These are phyloP conservation scores for Wallacemonas sp. DNA, from an alignment of 208 protist species.

Conservation along the genomic window DNA sequence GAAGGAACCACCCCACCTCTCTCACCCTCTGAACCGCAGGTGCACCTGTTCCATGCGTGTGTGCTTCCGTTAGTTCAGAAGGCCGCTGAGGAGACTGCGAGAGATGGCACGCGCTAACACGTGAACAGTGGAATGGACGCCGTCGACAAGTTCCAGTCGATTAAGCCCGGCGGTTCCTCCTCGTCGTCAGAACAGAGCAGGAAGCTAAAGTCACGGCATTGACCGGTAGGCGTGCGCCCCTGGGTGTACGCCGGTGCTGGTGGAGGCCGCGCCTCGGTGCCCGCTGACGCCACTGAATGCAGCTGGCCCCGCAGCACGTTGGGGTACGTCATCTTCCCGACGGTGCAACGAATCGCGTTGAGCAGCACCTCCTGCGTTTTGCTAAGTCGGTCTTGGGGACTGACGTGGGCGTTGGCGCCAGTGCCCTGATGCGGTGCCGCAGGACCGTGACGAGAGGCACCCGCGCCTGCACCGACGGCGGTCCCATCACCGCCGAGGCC, in stretches of 20 bases:
- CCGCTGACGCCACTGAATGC: not conserved
- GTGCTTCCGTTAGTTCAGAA: not conserved
- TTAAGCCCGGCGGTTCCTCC: slow-evolving; percentile 3
- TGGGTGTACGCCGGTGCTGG: not conserved
- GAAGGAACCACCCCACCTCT: no score
- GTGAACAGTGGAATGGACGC: slow-evolving; percentile 51
- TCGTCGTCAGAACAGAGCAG: slow-evolving; percentile 6
- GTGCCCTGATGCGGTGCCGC: not conserved
- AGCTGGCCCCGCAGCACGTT: slow-evolving; percentile 43
- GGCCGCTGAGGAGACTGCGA: no score
- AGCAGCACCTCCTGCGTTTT: slow-evolving; percentile 78
- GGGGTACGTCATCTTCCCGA: slow-evolving; percentile 69
- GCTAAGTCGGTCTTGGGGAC: slow-evolving; percentile 40
- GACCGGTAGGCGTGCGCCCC: not conserved
- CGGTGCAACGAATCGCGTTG: slow-evolving; percentile 44
- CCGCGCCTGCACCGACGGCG: no score
- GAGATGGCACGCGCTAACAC: slow-evolving; percentile 15
- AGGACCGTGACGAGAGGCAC: not conserved
- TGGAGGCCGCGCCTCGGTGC: not conserved
- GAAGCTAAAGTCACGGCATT: not conserved
- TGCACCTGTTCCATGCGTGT: no score
- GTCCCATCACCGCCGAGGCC: no score
- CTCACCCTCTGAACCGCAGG: no score
- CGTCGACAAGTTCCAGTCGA: slow-evolving; percentile 46
- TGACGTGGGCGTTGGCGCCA: slow-evolving; percentile 1